Conservation (phyloP, 2,329 filamentous ascomycete species). For the Zasmidium angulare region DNA sequence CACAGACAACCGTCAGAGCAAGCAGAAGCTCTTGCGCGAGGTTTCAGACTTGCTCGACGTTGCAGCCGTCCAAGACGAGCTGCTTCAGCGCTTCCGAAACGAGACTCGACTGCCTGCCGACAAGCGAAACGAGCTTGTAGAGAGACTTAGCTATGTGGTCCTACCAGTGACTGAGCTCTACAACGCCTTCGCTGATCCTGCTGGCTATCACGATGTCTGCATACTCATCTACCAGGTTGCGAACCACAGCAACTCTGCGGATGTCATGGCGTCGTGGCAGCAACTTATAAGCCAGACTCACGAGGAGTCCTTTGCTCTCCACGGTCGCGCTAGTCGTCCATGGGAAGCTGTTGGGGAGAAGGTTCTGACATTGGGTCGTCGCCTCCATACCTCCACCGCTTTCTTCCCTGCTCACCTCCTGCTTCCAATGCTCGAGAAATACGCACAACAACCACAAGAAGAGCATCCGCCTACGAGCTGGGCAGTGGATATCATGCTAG, state of each 20-base stretch:
- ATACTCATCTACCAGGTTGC: slow-evolving; percentile 89
- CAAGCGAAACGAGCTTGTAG: slow-evolving; percentile 59
- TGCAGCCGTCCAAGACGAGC: slow-evolving; percentile 90
- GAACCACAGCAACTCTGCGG: slow-evolving; percentile 83
- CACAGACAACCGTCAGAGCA: slow-evolving; percentile 56
- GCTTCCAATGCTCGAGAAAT: slow-evolving; percentile 57
- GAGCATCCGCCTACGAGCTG: slow-evolving; percentile 55
- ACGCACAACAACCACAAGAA: slow-evolving; percentile 52
- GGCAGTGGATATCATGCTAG: slow-evolving; percentile 66
- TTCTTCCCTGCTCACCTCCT: slow-evolving; percentile 43
- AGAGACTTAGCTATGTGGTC: slow-evolving; percentile 67
- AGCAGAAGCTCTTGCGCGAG: slow-evolving; percentile 81
- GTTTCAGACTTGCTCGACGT: slow-evolving; percentile 86
- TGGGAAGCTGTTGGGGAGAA: slow-evolving; percentile 69
- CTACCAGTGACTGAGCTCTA: slow-evolving; percentile 83
- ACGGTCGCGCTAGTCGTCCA: slow-evolving; percentile 45
- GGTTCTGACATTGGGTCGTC: slow-evolving; percentile 57
- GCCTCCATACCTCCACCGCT: slow-evolving; percentile 41
- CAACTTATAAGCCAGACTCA: slow-evolving; percentile 70
- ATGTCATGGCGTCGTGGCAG: slow-evolving; percentile 82
- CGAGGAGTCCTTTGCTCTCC: slow-evolving; percentile 46
- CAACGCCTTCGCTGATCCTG: slow-evolving; percentile 86
- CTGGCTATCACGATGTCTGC: slow-evolving; percentile 90
- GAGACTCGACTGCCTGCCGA: slow-evolving; percentile 69
- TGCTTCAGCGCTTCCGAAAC: slow-evolving; percentile 72